Evolutionary conservation across 495 filamentous ascomycete species (phyloP), one percentile per base, ranked within the genome.

Genomic region (Copromyces sp.): DNA sequence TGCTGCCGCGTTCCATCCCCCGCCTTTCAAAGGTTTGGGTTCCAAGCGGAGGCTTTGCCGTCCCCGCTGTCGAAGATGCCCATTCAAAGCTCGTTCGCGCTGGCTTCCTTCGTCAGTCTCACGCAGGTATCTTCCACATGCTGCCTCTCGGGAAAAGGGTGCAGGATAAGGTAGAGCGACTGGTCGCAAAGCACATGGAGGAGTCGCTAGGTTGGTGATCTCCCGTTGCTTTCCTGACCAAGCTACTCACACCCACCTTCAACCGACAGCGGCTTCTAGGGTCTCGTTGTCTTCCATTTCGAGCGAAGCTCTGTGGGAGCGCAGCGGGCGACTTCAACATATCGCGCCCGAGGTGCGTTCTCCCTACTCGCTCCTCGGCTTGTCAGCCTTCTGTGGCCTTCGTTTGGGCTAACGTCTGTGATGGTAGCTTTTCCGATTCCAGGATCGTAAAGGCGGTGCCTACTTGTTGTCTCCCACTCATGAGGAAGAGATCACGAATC

Each of bases 61-160:
- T 65, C 9, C 39, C 75, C 0, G 83, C 85, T 69, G 84, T 84
- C 71, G 79, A 86, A 85, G 91, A 94, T 83, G 87, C 88, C 53
- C 90, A 97, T 82, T 85, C 90, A 9, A 88, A 92, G 41, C 85
- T 98, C 42, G 81, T 95, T 16, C 86, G 91, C 71, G 91, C 90
- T 42, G 94, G 94, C 1, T 97, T 92, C 75, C 79, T 97, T 37
- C 91, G 93, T 71, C 93, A 94, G 89, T 91, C 93, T 45, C 89
- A 97, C 75, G 88, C 95, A 4, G 96, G 95, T 6, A 87, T 99
- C 41, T 98, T 98, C 79, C 96, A 99, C 80, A 86, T 97, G 77
- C 85, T 99, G 9, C 95, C 95, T 2, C 84, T 99, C n/a, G 95
- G 95, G 3, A 85, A 93, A 42, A 86, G 93, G 39, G 93, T 98